A percentile compares a stretch with the other conserved stretches of the same genome.
Conservation (phyloP, 441 rosid species). For the Manihot esculenta region DNA sequence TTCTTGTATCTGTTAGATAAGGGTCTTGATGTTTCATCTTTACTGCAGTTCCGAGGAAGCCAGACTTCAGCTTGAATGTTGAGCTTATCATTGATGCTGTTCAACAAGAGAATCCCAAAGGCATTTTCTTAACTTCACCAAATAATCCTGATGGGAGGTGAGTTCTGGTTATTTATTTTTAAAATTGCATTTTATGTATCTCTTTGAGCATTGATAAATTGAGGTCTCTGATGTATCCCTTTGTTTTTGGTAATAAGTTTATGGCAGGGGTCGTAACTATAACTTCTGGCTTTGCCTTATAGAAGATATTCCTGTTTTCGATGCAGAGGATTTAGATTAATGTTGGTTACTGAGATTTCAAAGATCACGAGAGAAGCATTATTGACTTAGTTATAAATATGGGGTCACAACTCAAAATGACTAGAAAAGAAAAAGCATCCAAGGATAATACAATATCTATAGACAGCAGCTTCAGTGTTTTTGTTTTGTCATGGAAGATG, state of each 20-base stretch:
- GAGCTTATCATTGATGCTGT: constrained; percentile 67
- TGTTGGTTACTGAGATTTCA: not conserved
- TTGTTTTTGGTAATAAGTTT: not conserved
- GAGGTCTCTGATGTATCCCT: not conserved
- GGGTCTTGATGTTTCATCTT: not conserved
- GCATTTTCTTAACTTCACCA: constrained; percentile 95
- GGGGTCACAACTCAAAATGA: not conserved
- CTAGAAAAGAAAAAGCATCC: not conserved
- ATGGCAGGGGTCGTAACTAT: not conserved
- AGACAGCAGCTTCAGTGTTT: not conserved
- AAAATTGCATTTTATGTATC: not conserved
- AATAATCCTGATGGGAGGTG: constrained; percentile 99
- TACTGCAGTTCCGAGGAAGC: constrained; percentile 68
- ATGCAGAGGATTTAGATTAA: not conserved
- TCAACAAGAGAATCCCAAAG: constrained; percentile 71
- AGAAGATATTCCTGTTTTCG: not conserved
- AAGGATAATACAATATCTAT: not conserved
- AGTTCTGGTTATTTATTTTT: constrained; percentile 4
- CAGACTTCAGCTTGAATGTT: constrained; percentile 84
- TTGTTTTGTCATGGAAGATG: not conserved
- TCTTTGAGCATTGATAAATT: not conserved
- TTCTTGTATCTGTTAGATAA: not conserved
- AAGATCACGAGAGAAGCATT: not conserved
- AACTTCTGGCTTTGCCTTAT: not conserved
- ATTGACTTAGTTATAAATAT: not conserved